Evolutionary conservation across 345 rosid genomes (phyloP).

Genomic region (Rhodomyrtus tomentosa): DNA sequence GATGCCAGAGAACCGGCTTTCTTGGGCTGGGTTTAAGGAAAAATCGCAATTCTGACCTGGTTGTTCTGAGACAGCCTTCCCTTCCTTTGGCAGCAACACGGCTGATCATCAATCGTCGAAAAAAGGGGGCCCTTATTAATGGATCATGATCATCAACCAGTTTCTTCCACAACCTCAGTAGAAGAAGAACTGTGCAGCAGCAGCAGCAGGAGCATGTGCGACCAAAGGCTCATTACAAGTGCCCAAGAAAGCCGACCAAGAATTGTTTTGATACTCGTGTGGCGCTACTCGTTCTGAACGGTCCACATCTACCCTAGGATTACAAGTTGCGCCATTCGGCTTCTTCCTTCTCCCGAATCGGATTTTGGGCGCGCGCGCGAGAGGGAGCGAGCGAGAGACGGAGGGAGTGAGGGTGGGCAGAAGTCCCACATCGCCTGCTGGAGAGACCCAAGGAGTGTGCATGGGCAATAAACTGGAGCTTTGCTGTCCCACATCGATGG

Average conservation of each 20-base stretch:
- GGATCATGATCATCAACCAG: too few species aligned
- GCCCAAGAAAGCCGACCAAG: slow-evolving; percentile 15
- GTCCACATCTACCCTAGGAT: slow-evolving; percentile 15
- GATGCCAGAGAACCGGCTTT: slow-evolving; percentile 12
- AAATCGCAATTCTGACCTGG: neutral
- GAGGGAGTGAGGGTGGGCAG: too few species aligned
- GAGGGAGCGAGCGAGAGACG: too few species aligned
- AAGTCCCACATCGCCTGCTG: too few species aligned
- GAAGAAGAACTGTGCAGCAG: neutral
- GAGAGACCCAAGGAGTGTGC: too few species aligned
- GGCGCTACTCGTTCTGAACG: slow-evolving; percentile 18
- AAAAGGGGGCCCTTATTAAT: slow-evolving; percentile 30
- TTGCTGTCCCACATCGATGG: too few species aligned
- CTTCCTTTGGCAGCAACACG: slow-evolving; percentile 90
- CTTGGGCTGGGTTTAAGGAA: neutral
- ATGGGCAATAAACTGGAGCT: too few species aligned
- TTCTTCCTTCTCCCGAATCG: too few species aligned
- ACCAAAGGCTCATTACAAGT: slow-evolving; percentile 15
- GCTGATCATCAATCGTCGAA: slow-evolving; percentile 36
- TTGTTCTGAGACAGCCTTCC: slow-evolving; percentile 43
- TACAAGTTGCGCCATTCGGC: too few species aligned
- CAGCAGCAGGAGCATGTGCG: slow-evolving; percentile 12
- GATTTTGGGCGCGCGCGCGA: too few species aligned
- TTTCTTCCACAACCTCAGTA: neutral
- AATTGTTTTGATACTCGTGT: slow-evolving; percentile 19